A percentile compares a stretch with the other conserved stretches of the same genome.
These are phyloP conservation scores for Withania somnifera DNA, from an alignment of 305 asterid species.

Conservation along the genomic window DNA sequence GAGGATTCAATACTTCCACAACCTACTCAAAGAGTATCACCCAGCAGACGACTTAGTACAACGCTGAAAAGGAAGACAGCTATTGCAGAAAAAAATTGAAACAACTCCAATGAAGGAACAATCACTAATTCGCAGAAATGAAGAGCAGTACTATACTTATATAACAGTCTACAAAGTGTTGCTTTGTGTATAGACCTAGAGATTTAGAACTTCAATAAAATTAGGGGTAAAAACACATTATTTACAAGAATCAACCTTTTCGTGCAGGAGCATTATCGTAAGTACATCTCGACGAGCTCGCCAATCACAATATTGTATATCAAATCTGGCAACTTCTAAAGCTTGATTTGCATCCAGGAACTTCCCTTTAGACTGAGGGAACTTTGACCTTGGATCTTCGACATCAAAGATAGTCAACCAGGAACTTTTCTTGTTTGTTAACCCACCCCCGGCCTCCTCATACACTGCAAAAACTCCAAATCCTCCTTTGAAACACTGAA, in stretches of 20 bases:
- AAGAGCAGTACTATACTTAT: not conserved
- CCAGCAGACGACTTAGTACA: not conserved
- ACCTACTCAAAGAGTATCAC: slow-evolving; percentile 34
- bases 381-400: slow-evolving; percentile 75
- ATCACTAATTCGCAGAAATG: not conserved
- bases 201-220: not conserved
- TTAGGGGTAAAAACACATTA: not conserved
- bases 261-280: slow-evolving; percentile 76
- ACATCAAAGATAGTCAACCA: slow-evolving; percentile 70
- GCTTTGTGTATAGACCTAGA: not conserved
- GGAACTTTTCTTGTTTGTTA: slow-evolving; percentile 39
- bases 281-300: slow-evolving; percentile 87
- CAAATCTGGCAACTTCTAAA: slow-evolving; percentile 70
- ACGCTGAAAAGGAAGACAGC: not conserved
- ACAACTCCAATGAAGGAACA: not conserved
- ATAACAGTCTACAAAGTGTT: not conserved
- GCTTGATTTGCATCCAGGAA: slow-evolving; percentile 69
- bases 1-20: slow-evolving; percentile 80
- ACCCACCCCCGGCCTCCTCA: slow-evolving; percentile 57
- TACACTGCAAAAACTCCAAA: slow-evolving; percentile 61
- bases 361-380: slow-evolving; percentile 56
- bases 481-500: slow-evolving; percentile 56
- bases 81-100: not conserved
- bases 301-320: slow-evolving; percentile 81
- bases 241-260: slow-evolving; percentile 37